Percentiles rank a stretch among this genome's conserved stretches.
Evolutionary conservation across 176 grass and related monocot species (phyloP).

Genomic region (Lolium multiflorum): DNA sequence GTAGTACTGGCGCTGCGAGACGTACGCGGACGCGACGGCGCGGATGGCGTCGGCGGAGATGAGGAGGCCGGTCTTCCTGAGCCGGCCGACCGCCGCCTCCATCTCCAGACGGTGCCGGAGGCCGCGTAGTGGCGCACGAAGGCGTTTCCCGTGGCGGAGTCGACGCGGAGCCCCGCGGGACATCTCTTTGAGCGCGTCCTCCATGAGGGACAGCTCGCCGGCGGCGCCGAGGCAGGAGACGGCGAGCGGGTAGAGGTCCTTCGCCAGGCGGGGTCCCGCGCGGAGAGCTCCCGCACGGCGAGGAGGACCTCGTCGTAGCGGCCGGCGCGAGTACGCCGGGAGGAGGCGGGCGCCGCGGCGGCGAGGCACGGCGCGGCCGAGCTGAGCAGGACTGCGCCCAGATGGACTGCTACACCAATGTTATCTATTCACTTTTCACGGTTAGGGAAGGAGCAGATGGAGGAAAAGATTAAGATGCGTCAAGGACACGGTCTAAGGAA

Average conservation of each 20-base stretch:
- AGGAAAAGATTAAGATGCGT: too few species aligned
- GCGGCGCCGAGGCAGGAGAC: conserved; percentile 70
- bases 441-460: too few species aligned
- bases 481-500: too few species aligned
- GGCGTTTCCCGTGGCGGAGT: conserved; percentile 65
- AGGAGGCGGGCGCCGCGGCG: conserved; percentile 55
- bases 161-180: conserved; percentile 57
- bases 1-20: too few species aligned
- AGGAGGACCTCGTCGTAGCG: conserved; percentile 59
- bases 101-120: conserved; percentile 72
- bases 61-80: too few species aligned
- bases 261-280: conserved; percentile 41
- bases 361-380: conserved; percentile 54
- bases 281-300: conserved; percentile 53
- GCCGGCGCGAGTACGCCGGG: conserved; percentile 56
- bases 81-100: conserved; percentile 55
- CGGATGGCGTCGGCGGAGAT: too few species aligned
- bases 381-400: conserved; percentile 80
- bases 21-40: too few species aligned
- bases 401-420: conserved; percentile 39
- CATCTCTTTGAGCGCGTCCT: conserved; percentile 66
- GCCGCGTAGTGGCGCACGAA: conserved; percentile 72
- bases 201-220: conserved; percentile 69
- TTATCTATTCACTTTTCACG: too few species aligned
- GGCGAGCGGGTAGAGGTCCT: conserved; percentile 57